Conservation (phyloP, 306 rosid genomes). For the Dalbergia oliveri region DNA sequence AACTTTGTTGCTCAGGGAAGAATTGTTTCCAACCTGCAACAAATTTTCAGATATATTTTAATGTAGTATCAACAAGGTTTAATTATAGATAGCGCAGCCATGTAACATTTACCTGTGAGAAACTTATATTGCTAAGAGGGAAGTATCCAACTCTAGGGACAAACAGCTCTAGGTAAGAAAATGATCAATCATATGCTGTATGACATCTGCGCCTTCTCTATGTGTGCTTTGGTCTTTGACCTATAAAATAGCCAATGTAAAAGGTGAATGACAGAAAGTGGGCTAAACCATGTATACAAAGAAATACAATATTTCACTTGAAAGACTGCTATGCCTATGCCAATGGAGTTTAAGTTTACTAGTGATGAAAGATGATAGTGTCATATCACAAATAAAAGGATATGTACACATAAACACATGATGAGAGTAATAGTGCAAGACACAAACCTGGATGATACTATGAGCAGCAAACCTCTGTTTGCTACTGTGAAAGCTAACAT, state of each 20-base stretch:
- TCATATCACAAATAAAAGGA: background rate
- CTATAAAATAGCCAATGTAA: constrained; percentile 52
- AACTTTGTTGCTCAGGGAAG: constrained; percentile 24
- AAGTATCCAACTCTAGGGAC: background rate
- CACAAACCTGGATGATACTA: constrained; percentile 90
- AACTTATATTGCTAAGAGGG: constrained; percentile 14
- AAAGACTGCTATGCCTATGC: background rate
- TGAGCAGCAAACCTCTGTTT: constrained; percentile 90
- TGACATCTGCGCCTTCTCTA: constrained; percentile 94
- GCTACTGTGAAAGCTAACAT: constrained; percentile 89
- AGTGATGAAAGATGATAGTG: background rate
- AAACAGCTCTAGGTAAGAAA: constrained; percentile 58
- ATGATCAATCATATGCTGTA: constrained; percentile 88
- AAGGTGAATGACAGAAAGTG: background rate
- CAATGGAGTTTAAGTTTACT: background rate
- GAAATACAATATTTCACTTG: background rate
- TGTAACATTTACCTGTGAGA: constrained; percentile 37
- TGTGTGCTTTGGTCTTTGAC: constrained; percentile 78
- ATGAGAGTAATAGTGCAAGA: background rate
- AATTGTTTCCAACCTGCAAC: constrained; percentile 49
- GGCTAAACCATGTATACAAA: constrained; percentile 29
- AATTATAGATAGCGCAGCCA: background rate
- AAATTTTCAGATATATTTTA: constrained; percentile 35
- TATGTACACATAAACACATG: background rate
- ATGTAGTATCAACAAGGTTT: constrained; percentile 18